These are phyloP conservation scores for Penicillium sp. DNA, from an alignment of 2,329 filamentous ascomycete species.

Conservation along the genomic window DNA sequence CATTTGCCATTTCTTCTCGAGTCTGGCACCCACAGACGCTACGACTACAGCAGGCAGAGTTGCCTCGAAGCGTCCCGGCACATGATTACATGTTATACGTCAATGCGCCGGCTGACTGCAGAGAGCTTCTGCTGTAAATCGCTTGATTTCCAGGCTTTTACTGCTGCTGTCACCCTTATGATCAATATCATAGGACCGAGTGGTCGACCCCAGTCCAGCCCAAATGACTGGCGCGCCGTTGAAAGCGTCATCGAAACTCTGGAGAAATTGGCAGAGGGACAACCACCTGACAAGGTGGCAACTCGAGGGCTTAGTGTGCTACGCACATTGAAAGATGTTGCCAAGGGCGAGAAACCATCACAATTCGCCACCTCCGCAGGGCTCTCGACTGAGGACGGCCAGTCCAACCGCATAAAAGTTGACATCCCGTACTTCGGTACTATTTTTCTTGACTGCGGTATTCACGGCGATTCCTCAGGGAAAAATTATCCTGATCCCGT, in stretches of 20 bases:
- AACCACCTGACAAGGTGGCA: slow-evolving; percentile 16
- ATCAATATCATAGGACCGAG: slow-evolving; percentile 15
- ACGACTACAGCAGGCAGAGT: slow-evolving; percentile 14
- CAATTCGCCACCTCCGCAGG: background rate
- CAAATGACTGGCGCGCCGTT: slow-evolving; percentile 9
- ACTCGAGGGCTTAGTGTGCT: slow-evolving; percentile 14
- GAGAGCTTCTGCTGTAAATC: slow-evolving; percentile 17
- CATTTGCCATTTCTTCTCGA: slow-evolving; percentile 20
- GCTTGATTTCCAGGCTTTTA: slow-evolving; percentile 25
- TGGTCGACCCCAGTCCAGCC: background rate
- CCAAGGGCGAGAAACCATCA: background rate
- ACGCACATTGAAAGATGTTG: slow-evolving; percentile 13
- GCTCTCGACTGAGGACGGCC: background rate
- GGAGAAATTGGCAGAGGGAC: slow-evolving; percentile 4
- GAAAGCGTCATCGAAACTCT: slow-evolving; percentile 11
- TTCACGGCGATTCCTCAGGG: background rate
- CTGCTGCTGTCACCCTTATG: slow-evolving; percentile 20
- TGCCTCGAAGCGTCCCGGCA: slow-evolving; percentile 20
- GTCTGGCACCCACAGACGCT: background rate
- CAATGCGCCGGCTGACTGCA: slow-evolving; percentile 11
- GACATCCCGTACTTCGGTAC: slow-evolving; percentile 25
- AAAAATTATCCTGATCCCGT: too few species aligned
- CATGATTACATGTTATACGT: slow-evolving; percentile 18
- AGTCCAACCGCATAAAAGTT: slow-evolving; percentile 15
- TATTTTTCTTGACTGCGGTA: slow-evolving; percentile 14